Conservation (phyloP, 805 yeast species). For the Kurtzmaniella cleridarum region DNA sequence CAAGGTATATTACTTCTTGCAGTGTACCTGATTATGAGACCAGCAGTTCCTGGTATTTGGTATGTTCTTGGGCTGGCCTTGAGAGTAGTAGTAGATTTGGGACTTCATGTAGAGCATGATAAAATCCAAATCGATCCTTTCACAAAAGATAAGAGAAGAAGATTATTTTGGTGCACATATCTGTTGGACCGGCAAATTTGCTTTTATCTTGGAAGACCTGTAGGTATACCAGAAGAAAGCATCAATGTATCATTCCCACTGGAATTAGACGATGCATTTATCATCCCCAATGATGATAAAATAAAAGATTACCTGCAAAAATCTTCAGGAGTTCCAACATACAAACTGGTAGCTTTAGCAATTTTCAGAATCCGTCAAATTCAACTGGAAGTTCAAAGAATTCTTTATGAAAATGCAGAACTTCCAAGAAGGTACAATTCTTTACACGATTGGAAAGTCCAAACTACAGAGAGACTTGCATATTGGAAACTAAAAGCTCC, state of each 20-base stretch:
- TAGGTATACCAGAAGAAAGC: conserved; percentile 80
- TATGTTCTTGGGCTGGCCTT: conserved; percentile 76
- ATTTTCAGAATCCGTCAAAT: conserved; percentile 67
- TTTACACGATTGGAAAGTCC: conserved; percentile 58
- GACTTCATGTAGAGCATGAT: conserved; percentile 64
- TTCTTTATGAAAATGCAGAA: conserved; percentile 66
- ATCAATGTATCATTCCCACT: conserved; percentile 70
- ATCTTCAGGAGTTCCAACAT: conserved; percentile 45
- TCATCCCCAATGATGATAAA: conserved; percentile 28
- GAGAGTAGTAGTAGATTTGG: conserved; percentile 77
- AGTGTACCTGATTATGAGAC: conserved; percentile 77
- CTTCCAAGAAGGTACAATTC: conserved; percentile 57
- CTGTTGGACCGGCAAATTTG: conserved; percentile 82
- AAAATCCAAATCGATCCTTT: conserved; percentile 41
- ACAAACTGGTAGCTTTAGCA: conserved; percentile 61
- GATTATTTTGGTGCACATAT: conserved; percentile 87
- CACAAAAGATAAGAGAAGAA: conserved; percentile 61
- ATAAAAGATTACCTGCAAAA: conserved; percentile 35
- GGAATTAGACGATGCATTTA: conserved; percentile 65
- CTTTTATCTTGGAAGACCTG: conserved; percentile 81
- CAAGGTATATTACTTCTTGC: conserved; percentile 69
- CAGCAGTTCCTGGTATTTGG: conserved; percentile 92
- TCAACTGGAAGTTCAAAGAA: conserved; percentile 72
- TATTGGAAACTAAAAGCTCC: conserved; percentile 61
- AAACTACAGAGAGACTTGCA: conserved; percentile 47